A percentile compares a stretch with the other conserved stretches of the same genome.
phyloP scores from a whole-genome alignment of 2,329 filamentous ascomycete species.

The Alternaria conjuncta region DNA sequence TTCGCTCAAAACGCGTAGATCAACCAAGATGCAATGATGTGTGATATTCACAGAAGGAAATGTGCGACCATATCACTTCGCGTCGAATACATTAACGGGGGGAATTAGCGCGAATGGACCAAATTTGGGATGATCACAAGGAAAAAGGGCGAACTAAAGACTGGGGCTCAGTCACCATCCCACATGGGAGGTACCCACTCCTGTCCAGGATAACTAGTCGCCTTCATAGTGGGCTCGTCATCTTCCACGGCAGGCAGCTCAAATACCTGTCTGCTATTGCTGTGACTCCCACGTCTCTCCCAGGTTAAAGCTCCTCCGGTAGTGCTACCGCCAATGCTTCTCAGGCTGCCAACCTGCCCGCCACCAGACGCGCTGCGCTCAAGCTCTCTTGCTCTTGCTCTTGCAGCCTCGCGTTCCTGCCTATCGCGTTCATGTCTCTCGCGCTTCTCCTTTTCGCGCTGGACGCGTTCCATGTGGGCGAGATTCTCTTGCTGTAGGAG shows the following conservation, averaged over 20 bases:
- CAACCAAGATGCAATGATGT: slow-evolving; percentile 1
- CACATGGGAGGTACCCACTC: slow-evolving; percentile 67
- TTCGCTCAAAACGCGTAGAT: slow-evolving; percentile 12
- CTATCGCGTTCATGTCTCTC: slow-evolving; percentile 33
- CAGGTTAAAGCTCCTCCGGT: slow-evolving; percentile 33
- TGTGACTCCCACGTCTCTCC: slow-evolving; percentile 32
- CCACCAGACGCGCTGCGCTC: slow-evolving; percentile 45
- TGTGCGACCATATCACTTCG: background rate
- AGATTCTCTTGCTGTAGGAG: slow-evolving; percentile 43
- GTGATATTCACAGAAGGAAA: background rate
- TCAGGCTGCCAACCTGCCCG: slow-evolving; percentile 39
- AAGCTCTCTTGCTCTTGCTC: slow-evolving; percentile 42
- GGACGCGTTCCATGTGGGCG: slow-evolving; percentile 40
- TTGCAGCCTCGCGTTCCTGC: slow-evolving; percentile 35
- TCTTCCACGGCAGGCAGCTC: slow-evolving; percentile 50
- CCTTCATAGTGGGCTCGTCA: slow-evolving; percentile 66
- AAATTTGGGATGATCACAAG: background rate
- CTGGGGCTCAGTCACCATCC: slow-evolving; percentile 39
- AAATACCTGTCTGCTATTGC: slow-evolving; percentile 32
- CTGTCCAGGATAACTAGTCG: slow-evolving; percentile 72
- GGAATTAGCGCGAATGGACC: background rate
- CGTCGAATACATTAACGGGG: background rate
- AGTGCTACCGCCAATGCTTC: slow-evolving; percentile 38
- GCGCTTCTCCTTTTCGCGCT: slow-evolving; percentile 36
- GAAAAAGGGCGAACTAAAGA: background rate